Base-by-base conservation (phyloP, 345 rosid species). In the Citrus glauca region DNA sequence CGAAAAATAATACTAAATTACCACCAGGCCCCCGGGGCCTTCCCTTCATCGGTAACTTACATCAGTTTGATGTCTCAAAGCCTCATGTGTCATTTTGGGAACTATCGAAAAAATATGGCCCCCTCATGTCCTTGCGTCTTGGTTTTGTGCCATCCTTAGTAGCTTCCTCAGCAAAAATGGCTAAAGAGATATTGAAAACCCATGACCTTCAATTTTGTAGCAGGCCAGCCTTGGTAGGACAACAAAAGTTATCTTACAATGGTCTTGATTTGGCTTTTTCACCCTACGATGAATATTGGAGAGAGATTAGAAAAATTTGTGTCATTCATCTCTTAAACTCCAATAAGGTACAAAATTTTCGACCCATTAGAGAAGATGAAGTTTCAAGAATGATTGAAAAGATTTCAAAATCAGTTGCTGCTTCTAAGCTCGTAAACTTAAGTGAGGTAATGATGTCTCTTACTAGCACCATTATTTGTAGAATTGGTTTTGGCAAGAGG, bases 31-130 rank as follows among this genome's bases (percentile, higher is more conserved):
- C 93, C 7, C 79, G 33, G 27, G 79, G 80, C 2, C 85, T 90
- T 68, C 90, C 89, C 0, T 59, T 89, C 25, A 81, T 90, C 6
- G 91, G 92, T 1, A 90, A 89, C 86, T 72, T 91, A n/a, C 89
- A 82, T 74, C 86, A 80, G 32, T 64, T 86, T 22, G 78, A 75
- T 75, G 57, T 6, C 60, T 82, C 82, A 40, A 61, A 48, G 69
- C 79, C 75, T 16, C 89, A 89, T 60, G 55, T 7, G 9, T 66
- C 70, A 68, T 66, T 89, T 33, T 75, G 84, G 78, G 63, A 77
- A 1, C 89, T 92, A 8, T 92, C 94, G 1, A 69, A 82, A 57
- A 81, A 79, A 66, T 86, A 83, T 64, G 93, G 91, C 33, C 84
- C 94, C 16, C 83, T 92, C 28, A 78, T 87, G 82, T 85, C 82